Conservation (phyloP, 805 yeast species). For the Zygosaccharomyces lentus region DNA sequence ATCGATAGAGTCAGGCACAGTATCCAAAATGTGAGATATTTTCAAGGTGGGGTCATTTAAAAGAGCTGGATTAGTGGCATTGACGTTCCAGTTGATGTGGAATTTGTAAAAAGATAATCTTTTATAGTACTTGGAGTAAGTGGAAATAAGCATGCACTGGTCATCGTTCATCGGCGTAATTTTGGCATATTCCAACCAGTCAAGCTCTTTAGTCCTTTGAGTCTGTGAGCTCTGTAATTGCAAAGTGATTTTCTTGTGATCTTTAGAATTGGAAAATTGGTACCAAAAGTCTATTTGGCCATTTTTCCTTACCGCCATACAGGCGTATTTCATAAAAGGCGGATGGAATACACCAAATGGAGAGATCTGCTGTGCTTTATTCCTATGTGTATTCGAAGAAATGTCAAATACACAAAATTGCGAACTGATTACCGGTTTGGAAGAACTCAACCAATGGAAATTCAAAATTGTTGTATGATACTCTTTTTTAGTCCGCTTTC, state of each 20-base stretch:
- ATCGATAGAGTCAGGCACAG: conserved; percentile 23
- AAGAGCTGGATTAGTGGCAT: conserved; percentile 21
- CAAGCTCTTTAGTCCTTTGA: conserved; percentile 26
- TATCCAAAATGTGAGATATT: conserved; percentile 25
- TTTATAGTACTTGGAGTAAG: conserved; percentile 27
- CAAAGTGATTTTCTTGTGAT: conserved; percentile 34
- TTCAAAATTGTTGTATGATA: conserved; percentile 36
- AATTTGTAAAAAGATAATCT: conserved; percentile 30
- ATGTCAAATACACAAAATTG: conserved; percentile 32
- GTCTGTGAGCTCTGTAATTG: conserved; percentile 26
- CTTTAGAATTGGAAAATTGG: conserved; percentile 37
- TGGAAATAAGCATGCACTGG: conserved; percentile 30
- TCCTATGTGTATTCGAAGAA: conserved; percentile 26
- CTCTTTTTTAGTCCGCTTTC: conserved; percentile 37
- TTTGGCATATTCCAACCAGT: conserved; percentile 33
- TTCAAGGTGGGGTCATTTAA: conserved; percentile 33
- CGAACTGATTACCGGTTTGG: conserved; percentile 34
- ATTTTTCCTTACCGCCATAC: conserved; percentile 33
- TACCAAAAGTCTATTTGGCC: conserved; percentile 38
- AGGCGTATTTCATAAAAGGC: conserved; percentile 37
- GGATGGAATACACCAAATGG: conserved; percentile 37
- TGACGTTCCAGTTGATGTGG: conserved; percentile 32
- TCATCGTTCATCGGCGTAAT: conserved; percentile 34
- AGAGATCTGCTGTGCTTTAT: conserved; percentile 33
- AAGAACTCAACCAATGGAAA: conserved; percentile 42